Base-by-base conservation (phyloP, 805 yeast species). In the Saccharomycopsis lassenensis region DNA sequence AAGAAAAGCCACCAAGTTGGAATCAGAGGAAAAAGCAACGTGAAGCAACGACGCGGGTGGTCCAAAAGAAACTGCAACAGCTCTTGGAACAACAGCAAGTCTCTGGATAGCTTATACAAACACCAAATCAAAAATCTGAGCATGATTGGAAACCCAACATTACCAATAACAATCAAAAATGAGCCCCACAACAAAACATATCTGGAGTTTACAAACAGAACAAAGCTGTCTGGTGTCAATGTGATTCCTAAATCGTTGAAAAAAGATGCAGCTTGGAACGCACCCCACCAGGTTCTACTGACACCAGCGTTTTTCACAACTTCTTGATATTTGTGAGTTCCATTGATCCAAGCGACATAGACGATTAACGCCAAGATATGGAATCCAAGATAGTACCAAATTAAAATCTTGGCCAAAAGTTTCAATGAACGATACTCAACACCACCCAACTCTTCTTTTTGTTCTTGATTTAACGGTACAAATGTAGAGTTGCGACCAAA, bases 31-130 rank as follows among this genome's bases (percentile, higher is more conserved):
- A 91, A 91, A 39, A 91, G 62, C 40, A 91, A 59, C 3, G 97
- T 86, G 52, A 89, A 91, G 54, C 98, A 91, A 50, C 99, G 80
- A 52, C 99, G 75, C 1, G 99, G 99, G 55, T 91, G 98, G 44
- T 87, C 96, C 27, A 91, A 62, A 40, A 91, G 57, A 48, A 91
- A 91, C 0, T 84, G 87, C 11, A 87, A 58, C 4, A 94, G 79
- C 51, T 91, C 97, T 40, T 69, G 70, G 22, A 56, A 47, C 43
- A 72, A 59, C 0, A 89, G 77, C 23, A 78, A 52, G 1, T 77
- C 82, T 25, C 69, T 79, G 0, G 93, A 64, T 12, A 77, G 29
- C 45, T 76, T 79, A 59, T 72, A 76, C 56, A 80, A 47, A 1
- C 77, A 39, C 96, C 96, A 91, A 33, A 91, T 79, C 24, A 83